Evolutionary conservation across 2,329 filamentous ascomycete species (phyloP).

Genomic region (Epichloe sylvatica): DNA sequence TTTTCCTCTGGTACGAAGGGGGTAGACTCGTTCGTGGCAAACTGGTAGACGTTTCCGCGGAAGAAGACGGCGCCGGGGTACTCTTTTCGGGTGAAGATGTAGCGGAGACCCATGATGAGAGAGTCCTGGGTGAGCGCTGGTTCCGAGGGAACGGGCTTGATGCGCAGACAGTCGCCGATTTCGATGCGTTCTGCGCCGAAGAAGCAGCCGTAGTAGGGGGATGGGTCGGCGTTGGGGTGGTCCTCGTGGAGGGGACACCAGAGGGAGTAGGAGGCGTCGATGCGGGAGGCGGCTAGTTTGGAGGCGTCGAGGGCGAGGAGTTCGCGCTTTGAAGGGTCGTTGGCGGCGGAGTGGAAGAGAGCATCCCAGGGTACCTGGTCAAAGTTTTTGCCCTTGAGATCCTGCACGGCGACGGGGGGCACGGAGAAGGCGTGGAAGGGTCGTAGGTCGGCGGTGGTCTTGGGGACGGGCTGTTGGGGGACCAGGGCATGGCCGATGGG

Average conservation of each 20-base stretch:
- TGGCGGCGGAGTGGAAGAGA: slow-evolving; percentile 19
- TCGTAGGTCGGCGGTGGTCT: slow-evolving; percentile 28
- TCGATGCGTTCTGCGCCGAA: slow-evolving; percentile 37
- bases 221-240: slow-evolving; percentile 17
- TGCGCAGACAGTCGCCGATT: slow-evolving; percentile 33
- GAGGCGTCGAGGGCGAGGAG: slow-evolving; percentile 34
- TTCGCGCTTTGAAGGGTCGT: slow-evolving; percentile 25
- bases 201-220: slow-evolving; percentile 33
- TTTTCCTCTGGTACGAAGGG: slow-evolving; percentile 22
- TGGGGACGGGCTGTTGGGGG: slow-evolving; percentile 24
- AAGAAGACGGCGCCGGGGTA: slow-evolving; percentile 25
- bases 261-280: slow-evolving; percentile 36
- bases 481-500: slow-evolving; percentile 27
- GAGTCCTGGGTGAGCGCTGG: slow-evolving; percentile 19
- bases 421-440: slow-evolving; percentile 40
- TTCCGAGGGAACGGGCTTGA: slow-evolving; percentile 27
- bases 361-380: slow-evolving; percentile 30
- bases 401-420: slow-evolving; percentile 26
- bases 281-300: slow-evolving; percentile 34
- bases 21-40: slow-evolving; percentile 16
- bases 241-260: slow-evolving; percentile 26
- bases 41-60: slow-evolving; percentile 26
- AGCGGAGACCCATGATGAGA: slow-evolving; percentile 24
- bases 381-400: slow-evolving; percentile 26
- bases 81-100: slow-evolving; percentile 25